Base-by-base conservation (phyloP, 2,329 filamentous ascomycete species). In the Colletotrichum liaoningense region DNA sequence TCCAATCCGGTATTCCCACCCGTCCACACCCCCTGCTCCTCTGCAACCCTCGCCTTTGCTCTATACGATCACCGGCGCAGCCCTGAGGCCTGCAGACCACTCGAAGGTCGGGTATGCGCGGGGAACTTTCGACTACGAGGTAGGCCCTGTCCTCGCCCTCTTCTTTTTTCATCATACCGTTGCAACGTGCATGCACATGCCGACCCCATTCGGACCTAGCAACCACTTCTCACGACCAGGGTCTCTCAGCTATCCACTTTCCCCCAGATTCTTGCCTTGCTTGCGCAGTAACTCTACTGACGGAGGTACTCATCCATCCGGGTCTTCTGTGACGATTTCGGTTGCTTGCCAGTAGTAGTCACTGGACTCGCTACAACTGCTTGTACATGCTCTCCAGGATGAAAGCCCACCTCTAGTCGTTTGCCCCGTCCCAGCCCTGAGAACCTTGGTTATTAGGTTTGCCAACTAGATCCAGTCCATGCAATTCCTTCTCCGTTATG, bases 121-220 rank as follows among this genome's bases (percentile, higher is more conserved):
- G 69, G 65, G 58, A 46, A 54, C 16, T 42, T 42, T 42, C 38
- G 16, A 42, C 28, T 46, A 35, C 59, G 11, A 69, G 35, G 26
- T 24, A 28, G 38, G 49, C 52, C 35, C 30, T 42, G 66, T 59
- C 58, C 60, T 62, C 28, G 14, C 54, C 65, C 19, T 46, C 49
- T 38, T 46, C 42, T 62, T 69, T 66, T 71, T 62, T 57, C 67
- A 66, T 66, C 67, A 71, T 57, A 71, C 65, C 56, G 67, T 73
- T 71, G 60, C 71, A 62, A 12, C 54, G 56, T 22, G 38, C 38
- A 24, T 56, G 30, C 54, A n/a, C 52, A 64, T 54, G 66, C 30
- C n/a, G 46, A 55, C 28, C 33, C 69, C 38, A 46, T n/a, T 38
- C 24, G 59, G 24, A 22, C 52, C 64, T 19, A 24, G 46, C 46